Evolutionary conservation across 2,329 filamentous ascomycete species (phyloP), one percentile per base, ranked within the genome.

Genomic region (Chaetomium sp.): DNA sequence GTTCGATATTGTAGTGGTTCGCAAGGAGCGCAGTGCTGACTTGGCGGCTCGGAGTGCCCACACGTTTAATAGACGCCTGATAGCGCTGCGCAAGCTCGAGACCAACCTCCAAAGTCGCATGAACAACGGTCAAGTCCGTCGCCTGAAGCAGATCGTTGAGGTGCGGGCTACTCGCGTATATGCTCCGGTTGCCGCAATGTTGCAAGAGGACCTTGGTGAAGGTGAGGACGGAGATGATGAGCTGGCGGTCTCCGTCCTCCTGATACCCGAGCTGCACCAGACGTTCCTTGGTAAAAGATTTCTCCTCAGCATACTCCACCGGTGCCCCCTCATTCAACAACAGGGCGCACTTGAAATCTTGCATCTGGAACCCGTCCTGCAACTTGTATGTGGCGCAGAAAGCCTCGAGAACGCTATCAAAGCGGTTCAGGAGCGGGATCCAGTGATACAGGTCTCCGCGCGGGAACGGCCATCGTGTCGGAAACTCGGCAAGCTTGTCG

Each of bases 371-470:
- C 0, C 89, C 90, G 56, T 87, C 80, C 59, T 84, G 82, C 54
- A 99, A 77, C 59, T 84, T 84, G 74, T 99, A 99, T 61, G 84
- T 85, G 55, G 82, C 79, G 70, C 86, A 90, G 69, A 95, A 91
- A 41, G 83, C 77, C 65, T 95, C 89, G 42, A 99, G 76, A 61
- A 97, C 85, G 66, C 82, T 83, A 72, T 99, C 94, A 71, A 99
- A 97, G 56, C 91, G 86, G 71, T 99, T 95, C 58, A 99, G 75
- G 32, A 96, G 80, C 34, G 89, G 86, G 63, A 99, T 96, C 95
- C 95, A 99, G 77, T 99, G 92, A 70, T 97, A 97, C 35, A 97
- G 77, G 70, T 99, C 94, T 58, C 94, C 95, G 70, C 92, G 84
- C 41, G 92, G 92, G 67, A 97, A 95, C 2, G 91, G 91, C 94